Evolutionary conservation across 2,329 filamentous ascomycete species (phyloP).

Genomic region (Cylindrodendrum hubeiense): DNA sequence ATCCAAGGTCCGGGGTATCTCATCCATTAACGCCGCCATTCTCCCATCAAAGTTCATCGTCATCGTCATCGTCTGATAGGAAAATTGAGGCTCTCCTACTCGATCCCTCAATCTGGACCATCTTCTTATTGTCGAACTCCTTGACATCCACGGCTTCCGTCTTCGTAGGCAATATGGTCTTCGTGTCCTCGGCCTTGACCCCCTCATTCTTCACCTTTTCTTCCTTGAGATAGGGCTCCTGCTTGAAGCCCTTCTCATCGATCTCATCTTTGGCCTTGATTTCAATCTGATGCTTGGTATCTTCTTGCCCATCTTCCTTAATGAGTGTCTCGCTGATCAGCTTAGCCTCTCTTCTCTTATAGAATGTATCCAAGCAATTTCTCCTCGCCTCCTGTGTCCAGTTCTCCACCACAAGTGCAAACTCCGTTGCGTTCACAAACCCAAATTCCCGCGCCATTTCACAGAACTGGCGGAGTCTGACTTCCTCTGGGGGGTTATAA

Average conservation of each 20-base stretch:
- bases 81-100: conserved; percentile 51
- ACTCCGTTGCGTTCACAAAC: conserved; percentile 81
- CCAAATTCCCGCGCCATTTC: conserved; percentile 87
- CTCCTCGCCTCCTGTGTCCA: conserved; percentile 89
- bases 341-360: conserved; percentile 72
- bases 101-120: conserved; percentile 36
- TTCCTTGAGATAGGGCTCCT: conserved; percentile 10
- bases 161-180: conserved; percentile 10
- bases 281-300: conserved; percentile 27
- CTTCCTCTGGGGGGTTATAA: conserved; percentile 80
- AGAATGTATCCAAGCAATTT: conserved; percentile 85
- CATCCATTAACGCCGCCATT: conserved; percentile 20
- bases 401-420: conserved; percentile 89
- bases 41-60: conserved; percentile 51
- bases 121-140: conserved; percentile 27
- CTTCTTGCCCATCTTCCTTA: conserved; percentile 39
- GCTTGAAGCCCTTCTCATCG: conserved; percentile 30
- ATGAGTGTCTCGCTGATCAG: conserved; percentile 50
- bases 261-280: conserved; percentile 23
- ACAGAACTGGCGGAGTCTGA: conserved; percentile 87
- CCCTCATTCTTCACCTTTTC: conserved; percentile 29
- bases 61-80: conserved; percentile 53
- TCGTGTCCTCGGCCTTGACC: conserved; percentile 29
- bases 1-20: conserved; percentile 41
- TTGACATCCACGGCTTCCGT: conserved; percentile 17